A percentile compares a stretch with the other conserved stretches of the same genome.
Conservation (phyloP, 768 basidiomycete genomes). For the Leccinum pellstonianum region DNA sequence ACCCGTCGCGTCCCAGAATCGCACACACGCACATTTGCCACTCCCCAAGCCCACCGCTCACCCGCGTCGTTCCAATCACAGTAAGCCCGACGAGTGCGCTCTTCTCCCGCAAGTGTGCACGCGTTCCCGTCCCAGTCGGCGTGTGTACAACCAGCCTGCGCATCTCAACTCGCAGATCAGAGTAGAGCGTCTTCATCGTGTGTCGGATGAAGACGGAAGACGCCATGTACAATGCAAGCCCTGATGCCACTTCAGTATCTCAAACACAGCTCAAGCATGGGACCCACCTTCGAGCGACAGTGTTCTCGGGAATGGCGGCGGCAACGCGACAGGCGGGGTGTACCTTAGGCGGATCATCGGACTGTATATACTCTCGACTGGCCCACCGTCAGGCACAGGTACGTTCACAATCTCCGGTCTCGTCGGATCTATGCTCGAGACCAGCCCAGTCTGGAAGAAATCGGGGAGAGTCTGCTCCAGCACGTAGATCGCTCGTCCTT, state of each 20-base stretch:
- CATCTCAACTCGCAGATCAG: slow-evolving; percentile 58
- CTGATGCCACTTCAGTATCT: slow-evolving; percentile 37
- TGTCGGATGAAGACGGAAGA: slow-evolving; percentile 70
- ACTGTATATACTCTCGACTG: slow-evolving; percentile 57
- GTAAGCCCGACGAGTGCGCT: slow-evolving; percentile 52
- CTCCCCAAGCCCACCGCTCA: slow-evolving; percentile 60
- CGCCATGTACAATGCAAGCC: slow-evolving; percentile 69
- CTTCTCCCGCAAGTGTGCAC: slow-evolving; percentile 47
- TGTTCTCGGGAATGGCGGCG: slow-evolving; percentile 66
- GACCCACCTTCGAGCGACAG: slow-evolving; percentile 67
- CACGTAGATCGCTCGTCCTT: slow-evolving; percentile 71
- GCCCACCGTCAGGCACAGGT: slow-evolving; percentile 28
- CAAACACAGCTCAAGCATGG: background rate
- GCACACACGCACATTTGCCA: slow-evolving; percentile 64
- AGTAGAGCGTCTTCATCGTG: slow-evolving; percentile 73
- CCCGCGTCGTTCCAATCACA: slow-evolving; percentile 58
- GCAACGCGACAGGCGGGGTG: slow-evolving; percentile 64
- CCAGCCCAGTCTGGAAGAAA: slow-evolving; percentile 68
- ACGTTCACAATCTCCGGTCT: slow-evolving; percentile 32
- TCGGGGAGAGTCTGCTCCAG: slow-evolving; percentile 67
- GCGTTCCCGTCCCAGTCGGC: background rate
- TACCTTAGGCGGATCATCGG: slow-evolving; percentile 61
- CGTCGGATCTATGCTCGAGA: slow-evolving; percentile 51
- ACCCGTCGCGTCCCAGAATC: background rate
- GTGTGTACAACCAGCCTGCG: slow-evolving; percentile 43